These are phyloP conservation scores for Funneliformis caledonium DNA, from an alignment of 371 early-diverging fungal species.

Conservation along the genomic window DNA sequence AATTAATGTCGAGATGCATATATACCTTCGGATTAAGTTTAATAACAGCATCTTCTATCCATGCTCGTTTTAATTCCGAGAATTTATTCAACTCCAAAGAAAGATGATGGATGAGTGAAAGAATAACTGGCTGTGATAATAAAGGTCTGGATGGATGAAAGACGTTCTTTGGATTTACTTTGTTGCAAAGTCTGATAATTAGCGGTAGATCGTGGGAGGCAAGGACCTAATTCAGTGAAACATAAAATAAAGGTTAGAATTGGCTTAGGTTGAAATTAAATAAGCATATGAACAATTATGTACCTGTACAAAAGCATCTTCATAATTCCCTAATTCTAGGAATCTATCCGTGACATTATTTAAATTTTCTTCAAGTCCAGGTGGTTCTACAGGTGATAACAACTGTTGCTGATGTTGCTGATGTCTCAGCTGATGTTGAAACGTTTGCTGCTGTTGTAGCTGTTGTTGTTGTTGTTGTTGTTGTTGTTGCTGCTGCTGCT, in stretches of 20 bases:
- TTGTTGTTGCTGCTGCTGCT: background rate
- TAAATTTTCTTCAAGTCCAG: constrained; percentile 21
- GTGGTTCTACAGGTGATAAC: constrained; percentile 34
- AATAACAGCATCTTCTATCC: constrained; percentile 38
- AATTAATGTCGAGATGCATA: background rate
- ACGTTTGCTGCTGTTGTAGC: background rate
- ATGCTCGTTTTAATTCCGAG: constrained; percentile 34
- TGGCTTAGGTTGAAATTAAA: background rate
- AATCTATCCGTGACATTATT: constrained; percentile 3
- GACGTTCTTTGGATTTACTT: constrained; percentile 27
- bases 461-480: constrained; percentile 19
- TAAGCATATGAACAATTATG: background rate
- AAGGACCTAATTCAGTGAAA: constrained; percentile 33
- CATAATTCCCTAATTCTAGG: constrained; percentile 32
- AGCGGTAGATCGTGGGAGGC: constrained; percentile 36
- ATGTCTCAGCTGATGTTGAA: background rate
- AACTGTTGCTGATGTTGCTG: constrained; percentile 16
- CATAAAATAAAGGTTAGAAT: background rate
- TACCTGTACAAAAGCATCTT: constrained; percentile 41
- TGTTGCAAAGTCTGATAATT: constrained; percentile 40
- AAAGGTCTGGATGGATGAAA: background rate
- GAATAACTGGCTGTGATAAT: constrained; percentile 39
- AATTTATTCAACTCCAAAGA: constrained; percentile 35
- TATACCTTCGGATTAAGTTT: constrained; percentile 40
- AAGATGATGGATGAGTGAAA: constrained; percentile 42